Evolutionary conservation across 305 asterid species (phyloP).

Genomic region (Fraxinus xanthoxyloides): DNA sequence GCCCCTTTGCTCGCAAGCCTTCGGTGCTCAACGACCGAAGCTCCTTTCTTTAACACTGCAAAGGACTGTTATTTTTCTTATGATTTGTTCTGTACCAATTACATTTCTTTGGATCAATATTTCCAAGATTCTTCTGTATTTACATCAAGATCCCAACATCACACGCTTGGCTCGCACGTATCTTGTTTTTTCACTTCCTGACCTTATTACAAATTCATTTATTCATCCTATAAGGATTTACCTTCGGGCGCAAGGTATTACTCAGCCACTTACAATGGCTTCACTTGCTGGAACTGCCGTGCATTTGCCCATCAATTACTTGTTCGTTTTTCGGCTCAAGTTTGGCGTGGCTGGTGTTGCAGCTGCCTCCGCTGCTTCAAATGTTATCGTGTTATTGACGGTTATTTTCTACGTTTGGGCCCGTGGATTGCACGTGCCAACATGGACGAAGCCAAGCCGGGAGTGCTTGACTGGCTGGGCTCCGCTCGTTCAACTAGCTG

Average conservation of each 20-base stretch:
- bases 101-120: conserved; percentile 67
- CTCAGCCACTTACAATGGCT: conserved; percentile 62
- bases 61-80: conserved; percentile 55
- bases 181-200: conserved; percentile 68
- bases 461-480: conserved; percentile 73
- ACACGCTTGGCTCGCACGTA: conserved; percentile 61
- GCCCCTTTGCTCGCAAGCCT: conserved; percentile 83
- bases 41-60: conserved; percentile 68
- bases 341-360: conserved; percentile 81
- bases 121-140: conserved; percentile 45
- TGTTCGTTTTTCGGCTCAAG: conserved; percentile 45
- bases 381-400: conserved; percentile 35
- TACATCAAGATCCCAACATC: conserved; percentile 66
- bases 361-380: conserved; percentile 64
- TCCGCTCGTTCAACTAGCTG: conserved; percentile 67
- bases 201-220: conserved; percentile 63
- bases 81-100: conserved; percentile 53
- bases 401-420: conserved; percentile 42
- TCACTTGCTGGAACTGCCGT: conserved; percentile 53
- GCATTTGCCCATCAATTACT: conserved; percentile 54
- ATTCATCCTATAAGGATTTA: conserved; percentile 75
- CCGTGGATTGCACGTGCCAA: conserved; percentile 45
- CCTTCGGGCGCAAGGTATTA: conserved; percentile 92
- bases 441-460: conserved; percentile 59
- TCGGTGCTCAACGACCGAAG: conserved; percentile 63